Conservation (phyloP, 257 asterid species). For the Forsythia suspensa region DNA sequence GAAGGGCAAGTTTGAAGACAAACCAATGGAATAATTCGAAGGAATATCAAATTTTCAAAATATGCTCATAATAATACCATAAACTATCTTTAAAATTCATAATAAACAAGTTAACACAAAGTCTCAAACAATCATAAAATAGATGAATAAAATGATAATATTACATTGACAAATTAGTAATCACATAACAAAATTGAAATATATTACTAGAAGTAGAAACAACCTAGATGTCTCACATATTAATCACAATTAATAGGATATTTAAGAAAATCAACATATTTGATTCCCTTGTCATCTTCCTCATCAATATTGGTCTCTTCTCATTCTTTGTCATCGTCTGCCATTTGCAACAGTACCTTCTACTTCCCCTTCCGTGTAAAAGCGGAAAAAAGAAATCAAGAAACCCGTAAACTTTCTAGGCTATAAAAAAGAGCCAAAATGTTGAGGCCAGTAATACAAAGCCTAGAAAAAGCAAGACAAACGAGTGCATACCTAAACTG, state of each 20-base stretch:
- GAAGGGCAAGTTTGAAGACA: too few relatives aligned
- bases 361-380: background rate
- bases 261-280: background rate
- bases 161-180: background rate
- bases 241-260: background rate
- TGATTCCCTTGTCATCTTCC: background rate
- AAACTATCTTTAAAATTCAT: background rate
- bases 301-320: background rate
- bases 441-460: background rate
- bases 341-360: background rate
- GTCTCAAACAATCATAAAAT: background rate
- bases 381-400: background rate
- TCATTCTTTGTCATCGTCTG: background rate
- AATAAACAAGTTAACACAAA: background rate
- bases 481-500: background rate
- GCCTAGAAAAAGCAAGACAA: background rate
- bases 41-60: background rate
- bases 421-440: background rate
- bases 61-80: background rate
- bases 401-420: background rate
- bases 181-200: background rate
- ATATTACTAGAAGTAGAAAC: background rate
- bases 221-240: background rate
- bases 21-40: background rate
- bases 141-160: background rate